phyloP scores from a whole-genome alignment of 176 grass and related monocot species.

The Pontederia crassipes region DNA sequence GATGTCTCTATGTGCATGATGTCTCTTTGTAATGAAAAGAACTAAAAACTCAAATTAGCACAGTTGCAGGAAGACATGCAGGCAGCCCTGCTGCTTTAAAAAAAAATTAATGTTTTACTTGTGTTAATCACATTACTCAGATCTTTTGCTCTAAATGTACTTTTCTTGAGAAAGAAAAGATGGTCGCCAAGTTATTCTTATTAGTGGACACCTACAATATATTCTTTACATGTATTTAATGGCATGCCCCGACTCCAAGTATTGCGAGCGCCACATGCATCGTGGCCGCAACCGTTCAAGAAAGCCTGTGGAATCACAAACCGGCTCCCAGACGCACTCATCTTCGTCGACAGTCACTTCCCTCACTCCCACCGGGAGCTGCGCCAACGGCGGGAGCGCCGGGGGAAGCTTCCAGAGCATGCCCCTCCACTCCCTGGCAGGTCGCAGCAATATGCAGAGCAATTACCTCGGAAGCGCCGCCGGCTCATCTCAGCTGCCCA shows the following conservation, averaged over 20 bases:
- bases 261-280: constrained; percentile 99
- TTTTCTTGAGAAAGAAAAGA: no score
- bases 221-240: no score
- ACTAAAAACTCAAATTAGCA: no score
- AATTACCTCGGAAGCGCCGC: constrained; percentile 37
- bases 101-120: no score
- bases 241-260: constrained; percentile 93
- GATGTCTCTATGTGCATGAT: no score
- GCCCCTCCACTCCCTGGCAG: constrained; percentile 24
- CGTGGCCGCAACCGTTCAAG: constrained; percentile 99
- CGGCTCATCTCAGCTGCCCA: constrained; percentile 51
- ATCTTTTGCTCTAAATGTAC: no score
- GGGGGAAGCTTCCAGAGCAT: constrained; percentile 23
- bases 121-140: no score
- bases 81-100: no score
- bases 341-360: constrained; percentile 41
- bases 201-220: no score
- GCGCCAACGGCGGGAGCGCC: constrained; percentile 2
- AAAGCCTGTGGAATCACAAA: constrained; percentile 99
- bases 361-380: constrained; percentile 18
- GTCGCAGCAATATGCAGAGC: constrained; percentile 28
- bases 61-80: no score
- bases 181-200: no score
- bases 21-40: no score
- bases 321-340: constrained; percentile 39